Base-by-base conservation (phyloP, 2,329 filamentous ascomycete genomes). In the Monilinia fructicola region DNA sequence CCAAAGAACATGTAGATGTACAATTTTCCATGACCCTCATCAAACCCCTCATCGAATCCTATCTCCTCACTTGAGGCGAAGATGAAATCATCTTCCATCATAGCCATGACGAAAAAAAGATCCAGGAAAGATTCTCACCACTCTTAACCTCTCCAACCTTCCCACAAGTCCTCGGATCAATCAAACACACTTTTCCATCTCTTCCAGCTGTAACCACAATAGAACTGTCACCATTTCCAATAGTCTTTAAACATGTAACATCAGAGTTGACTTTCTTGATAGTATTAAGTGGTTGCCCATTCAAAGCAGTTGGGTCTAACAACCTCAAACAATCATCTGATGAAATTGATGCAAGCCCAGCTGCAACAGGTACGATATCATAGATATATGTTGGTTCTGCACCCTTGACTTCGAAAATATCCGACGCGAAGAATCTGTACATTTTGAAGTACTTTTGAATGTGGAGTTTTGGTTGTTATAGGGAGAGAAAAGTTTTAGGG, bases 311-410 rank as follows among this genome's bases (percentile, higher is more conserved):
- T 0, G 88, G 84, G 74, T 90, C 83, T 70, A 93, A 84, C 23
- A 91, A 78, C 38, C 85, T 84, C 26, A 93, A 80, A n/a, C 81
- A 83, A 77, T 91, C 86, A 78, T 92, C 88, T 0, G 90, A 91
- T 3, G 87, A 85, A 66, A 90, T 89, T 21, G 85, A 66, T 59
- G 73, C 76, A 14, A 77, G 61, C 21, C 73, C 73, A 38, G 60
- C 70, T 12, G 71, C 66, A 16, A 74, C 58, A 12, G 74, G 71
- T 10, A 76, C 74, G 64, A 83, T 75, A 31, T 79, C 76, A 72
- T 82, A 83, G 64, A 83, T 77, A 71, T 83, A 83, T 10, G 77
- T 75, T 18, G 71, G 70, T 65, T 58, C 53, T 23, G 76, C 71
- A 10, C 68, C 66, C n/a, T 70, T 55, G 62, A 78, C 68, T 16